Conservation (phyloP, 176 grass and related monocot genomes). For the Bromus sterilis region DNA sequence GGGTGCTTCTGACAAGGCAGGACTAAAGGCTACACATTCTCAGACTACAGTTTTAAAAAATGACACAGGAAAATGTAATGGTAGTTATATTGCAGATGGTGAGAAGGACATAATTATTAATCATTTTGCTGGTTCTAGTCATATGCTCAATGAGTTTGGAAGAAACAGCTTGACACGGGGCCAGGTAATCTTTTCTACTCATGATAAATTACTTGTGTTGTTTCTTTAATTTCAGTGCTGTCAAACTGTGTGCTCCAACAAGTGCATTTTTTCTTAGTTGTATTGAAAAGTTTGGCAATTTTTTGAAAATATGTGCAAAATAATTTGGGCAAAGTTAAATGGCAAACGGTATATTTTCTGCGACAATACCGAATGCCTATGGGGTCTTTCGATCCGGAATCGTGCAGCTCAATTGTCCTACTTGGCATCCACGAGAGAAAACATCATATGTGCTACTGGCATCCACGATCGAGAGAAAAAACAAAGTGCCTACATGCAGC, state of each 20-base stretch:
- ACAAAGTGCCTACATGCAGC: no score
- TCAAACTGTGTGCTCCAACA: background rate
- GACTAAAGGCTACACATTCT: conserved; percentile 16
- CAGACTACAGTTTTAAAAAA: conserved; percentile 26
- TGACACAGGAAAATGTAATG: conserved; percentile 6
- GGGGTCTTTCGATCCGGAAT: no score
- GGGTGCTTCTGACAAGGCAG: conserved; percentile 19
- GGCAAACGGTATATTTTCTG: no score
- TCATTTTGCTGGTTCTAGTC: background rate
- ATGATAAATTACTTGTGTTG: background rate
- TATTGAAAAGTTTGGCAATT: background rate
- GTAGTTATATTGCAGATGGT: conserved; percentile 10
- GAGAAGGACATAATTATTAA: conserved; percentile 18
- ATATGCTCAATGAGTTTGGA: background rate
- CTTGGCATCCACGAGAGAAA: no score
- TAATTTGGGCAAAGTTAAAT: no score
- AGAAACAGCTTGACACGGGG: conserved; percentile 4
- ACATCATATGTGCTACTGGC: no score
- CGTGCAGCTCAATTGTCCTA: no score
- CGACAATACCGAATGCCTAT: no score
- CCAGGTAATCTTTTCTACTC: conserved; percentile 29
- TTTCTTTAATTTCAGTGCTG: background rate
- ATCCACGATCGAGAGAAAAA: no score
- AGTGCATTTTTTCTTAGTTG: background rate
- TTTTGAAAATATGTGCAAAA: background rate